Base-by-base conservation (phyloP, 2,329 filamentous ascomycete species). In the Falciphora oryzae region DNA sequence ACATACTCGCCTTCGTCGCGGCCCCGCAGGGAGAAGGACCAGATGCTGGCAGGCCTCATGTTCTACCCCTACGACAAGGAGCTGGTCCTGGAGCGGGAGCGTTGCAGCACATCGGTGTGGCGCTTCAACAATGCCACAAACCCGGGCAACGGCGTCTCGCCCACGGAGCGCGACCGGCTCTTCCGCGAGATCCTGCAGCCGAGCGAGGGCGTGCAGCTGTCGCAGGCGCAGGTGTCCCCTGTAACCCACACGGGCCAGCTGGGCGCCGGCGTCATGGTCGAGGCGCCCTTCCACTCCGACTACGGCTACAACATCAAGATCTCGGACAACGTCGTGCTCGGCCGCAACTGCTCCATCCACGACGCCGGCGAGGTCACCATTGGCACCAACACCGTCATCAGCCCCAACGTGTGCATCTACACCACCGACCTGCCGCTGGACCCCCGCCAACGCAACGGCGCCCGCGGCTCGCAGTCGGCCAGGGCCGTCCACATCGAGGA, bases 221-320 rank as follows among this genome's bases (percentile, higher is more conserved):
- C 86, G n/a, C 83, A 84, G 2, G 80, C 80, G 7, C 76, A 83
- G 69, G 77, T 79, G 56, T 81, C 82, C 59, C 77, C 83, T 13
- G 74, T 84, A 64, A 81, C 81, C 57, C 81, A 84, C 69, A 73
- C 79, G 64, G 91, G 85, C 65, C 84, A 81, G 29, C 84, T 95
- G 6, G 92, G 92, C n/a, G 84, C 88, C 22, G 86, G 89, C 64
- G 89, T 91, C 6, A 82, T 89, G 57, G 90, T 99, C 31, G 92
- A 97, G 71, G 87, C 91, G 3, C 94, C 94, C 0, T 98, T 99
- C 75, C 88, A 84, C 60, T 97, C 94, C 74, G 93, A 97, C 72
- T 97, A 97, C 72, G 95, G 95, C 0, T 98, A 97, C 78, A 98
- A 99, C 75, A 90, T 98, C 70, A 85, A 85, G 61, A 90, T 99